A percentile compares a stretch with the other conserved stretches of the same genome.
phyloP scores from a whole-genome alignment of 2,329 filamentous ascomycete species.

The Monosporascus sp. region DNA sequence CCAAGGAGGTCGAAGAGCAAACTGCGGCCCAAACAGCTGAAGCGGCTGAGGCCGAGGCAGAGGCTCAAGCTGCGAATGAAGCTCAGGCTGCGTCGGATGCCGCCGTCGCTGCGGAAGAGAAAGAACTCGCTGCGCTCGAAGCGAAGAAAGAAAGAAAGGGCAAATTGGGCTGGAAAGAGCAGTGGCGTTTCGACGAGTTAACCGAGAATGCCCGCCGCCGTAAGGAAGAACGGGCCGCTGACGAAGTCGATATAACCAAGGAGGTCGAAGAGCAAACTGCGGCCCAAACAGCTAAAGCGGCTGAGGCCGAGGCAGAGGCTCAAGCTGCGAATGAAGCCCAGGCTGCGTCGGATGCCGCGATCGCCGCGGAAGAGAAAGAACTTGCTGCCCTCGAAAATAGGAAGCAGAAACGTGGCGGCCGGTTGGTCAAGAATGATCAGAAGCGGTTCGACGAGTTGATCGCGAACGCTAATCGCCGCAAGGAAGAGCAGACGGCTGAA shows the following conservation, averaged over 20 bases:
- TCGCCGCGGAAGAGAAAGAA: slow-evolving; percentile 19
- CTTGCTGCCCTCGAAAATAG: slow-evolving; percentile 39
- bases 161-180: slow-evolving; percentile 33
- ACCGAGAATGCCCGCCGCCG: slow-evolving; percentile 24
- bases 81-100: slow-evolving; percentile 1
- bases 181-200: slow-evolving; percentile 16
- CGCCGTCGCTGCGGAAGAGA: slow-evolving; percentile 4
- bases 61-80: slow-evolving; percentile 2
- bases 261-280: neutral
- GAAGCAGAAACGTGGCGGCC: slow-evolving; percentile 43
- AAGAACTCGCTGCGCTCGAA: slow-evolving; percentile 27
- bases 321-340: slow-evolving; percentile 6
- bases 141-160: slow-evolving; percentile 27
- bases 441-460: slow-evolving; percentile 37
- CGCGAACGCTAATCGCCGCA: slow-evolving; percentile 28
- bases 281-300: slow-evolving; percentile 2
- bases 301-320: slow-evolving; percentile 11
- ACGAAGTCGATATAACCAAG: slow-evolving; percentile 31
- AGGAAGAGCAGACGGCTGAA: slow-evolving; percentile 28
- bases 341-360: neutral
- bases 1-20: slow-evolving; percentile 5
- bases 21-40: slow-evolving; percentile 1
- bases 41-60: slow-evolving; percentile 15
- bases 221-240: slow-evolving; percentile 28
- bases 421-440: slow-evolving; percentile 38